Conservation (phyloP, 768 basidiomycete species). For the Astraeus odoratus region DNA sequence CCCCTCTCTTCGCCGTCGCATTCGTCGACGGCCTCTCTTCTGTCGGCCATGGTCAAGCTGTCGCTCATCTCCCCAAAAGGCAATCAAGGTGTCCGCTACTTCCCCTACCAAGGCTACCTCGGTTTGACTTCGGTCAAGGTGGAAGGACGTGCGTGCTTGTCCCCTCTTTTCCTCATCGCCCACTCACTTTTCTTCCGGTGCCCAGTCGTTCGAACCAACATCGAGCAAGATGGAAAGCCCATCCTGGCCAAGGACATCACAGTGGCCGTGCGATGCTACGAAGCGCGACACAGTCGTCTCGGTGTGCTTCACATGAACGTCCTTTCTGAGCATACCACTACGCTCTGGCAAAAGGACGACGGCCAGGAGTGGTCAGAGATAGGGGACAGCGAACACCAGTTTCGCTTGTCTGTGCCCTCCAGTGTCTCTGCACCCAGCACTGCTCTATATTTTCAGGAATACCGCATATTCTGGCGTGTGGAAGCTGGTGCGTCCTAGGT, state of each 20-base stretch:
- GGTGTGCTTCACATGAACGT: conserved; percentile 53
- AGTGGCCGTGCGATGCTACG: conserved; percentile 79
- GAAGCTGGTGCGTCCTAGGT: conserved; percentile 60
- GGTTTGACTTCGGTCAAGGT: conserved; percentile 75
- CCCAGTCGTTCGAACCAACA: conserved; percentile 60
- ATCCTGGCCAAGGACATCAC: conserved; percentile 61
- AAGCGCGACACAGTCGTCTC: conserved; percentile 60
- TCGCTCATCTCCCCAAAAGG: conserved; percentile 62
- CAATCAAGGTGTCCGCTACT: conserved; percentile 63
- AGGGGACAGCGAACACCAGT: conserved; percentile 61
- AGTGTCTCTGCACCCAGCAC: conserved; percentile 60
- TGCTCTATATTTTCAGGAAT: conserved; percentile 62
- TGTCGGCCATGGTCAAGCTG: conserved; percentile 57
- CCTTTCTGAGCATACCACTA: conserved; percentile 58
- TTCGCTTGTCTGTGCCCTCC: conserved; percentile 62
- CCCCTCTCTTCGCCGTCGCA: conserved; percentile 7
- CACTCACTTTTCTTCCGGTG: conserved; percentile 6
- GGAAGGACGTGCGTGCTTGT: conserved; percentile 63
- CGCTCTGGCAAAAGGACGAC: conserved; percentile 63
- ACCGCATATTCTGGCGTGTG: conserved; percentile 74
- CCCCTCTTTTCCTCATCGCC: conserved; percentile 3
- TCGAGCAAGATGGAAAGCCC: conserved; percentile 64
- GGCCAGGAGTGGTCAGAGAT: conserved; percentile 52
- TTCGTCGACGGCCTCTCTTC: conserved; percentile 4
- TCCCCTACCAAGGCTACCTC: conserved; percentile 71